Evolutionary conservation across 768 basidiomycete genomes (phyloP).

Genomic region (Boletus reticulatus): DNA sequence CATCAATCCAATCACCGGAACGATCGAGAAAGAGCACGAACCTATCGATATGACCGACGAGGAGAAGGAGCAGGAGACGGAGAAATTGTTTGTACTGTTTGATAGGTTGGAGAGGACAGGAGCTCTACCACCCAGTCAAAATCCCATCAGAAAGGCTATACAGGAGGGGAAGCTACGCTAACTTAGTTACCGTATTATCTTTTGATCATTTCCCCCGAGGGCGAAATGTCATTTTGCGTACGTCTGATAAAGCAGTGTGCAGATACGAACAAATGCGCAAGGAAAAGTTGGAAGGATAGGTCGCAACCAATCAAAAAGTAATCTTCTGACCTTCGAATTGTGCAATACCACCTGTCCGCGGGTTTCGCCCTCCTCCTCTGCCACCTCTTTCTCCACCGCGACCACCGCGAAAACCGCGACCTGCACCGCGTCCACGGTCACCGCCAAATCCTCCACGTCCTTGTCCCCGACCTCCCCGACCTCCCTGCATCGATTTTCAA

Average conservation of each 20-base stretch:
- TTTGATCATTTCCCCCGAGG: background rate
- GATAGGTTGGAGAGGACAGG: constrained; percentile 83
- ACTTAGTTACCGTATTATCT: background rate
- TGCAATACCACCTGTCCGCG: constrained; percentile 54
- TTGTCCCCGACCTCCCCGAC: constrained; percentile 32
- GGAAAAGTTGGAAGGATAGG: background rate
- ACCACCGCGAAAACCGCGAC: constrained; percentile 44
- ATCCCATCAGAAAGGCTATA: constrained; percentile 73
- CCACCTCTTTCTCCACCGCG: constrained; percentile 38
- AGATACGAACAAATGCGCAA: background rate
- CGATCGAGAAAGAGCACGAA: constrained; percentile 41
- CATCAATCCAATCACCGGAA: constrained; percentile 90
- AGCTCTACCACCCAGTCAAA: constrained; percentile 58
- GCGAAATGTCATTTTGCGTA: background rate
- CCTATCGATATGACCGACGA: constrained; percentile 81
- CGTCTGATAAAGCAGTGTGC: background rate
- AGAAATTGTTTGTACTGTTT: constrained; percentile 88
- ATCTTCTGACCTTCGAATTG: constrained; percentile 52
- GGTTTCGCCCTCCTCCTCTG: constrained; percentile 27
- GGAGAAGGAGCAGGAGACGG: constrained; percentile 93
- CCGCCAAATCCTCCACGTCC: constrained; percentile 40
- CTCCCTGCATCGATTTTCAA: constrained; percentile 20
- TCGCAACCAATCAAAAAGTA: constrained; percentile 37
- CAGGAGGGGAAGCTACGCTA: constrained; percentile 27
- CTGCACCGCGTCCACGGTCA: constrained; percentile 37